Evolutionary conservation across 768 basidiomycete genomes (phyloP).

Genomic region (Gymnopilus dilepis): DNA sequence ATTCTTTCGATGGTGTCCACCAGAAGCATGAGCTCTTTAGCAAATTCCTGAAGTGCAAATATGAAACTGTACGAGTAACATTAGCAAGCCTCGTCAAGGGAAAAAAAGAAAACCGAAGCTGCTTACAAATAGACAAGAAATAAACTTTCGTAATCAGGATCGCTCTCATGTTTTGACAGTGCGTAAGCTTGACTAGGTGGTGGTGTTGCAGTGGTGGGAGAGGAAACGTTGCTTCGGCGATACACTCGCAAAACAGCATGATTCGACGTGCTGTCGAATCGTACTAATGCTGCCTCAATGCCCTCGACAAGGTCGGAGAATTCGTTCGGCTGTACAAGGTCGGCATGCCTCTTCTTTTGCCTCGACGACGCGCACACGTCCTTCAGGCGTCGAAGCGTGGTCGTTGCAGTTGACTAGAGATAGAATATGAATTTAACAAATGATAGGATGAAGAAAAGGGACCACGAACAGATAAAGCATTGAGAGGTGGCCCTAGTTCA

Average conservation of each 20-base stretch:
- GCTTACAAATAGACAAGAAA: constrained; percentile 92
- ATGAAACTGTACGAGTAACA: constrained; percentile 68
- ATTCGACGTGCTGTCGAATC: constrained; percentile 85
- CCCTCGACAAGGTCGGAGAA: constrained; percentile 67
- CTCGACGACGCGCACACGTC: constrained; percentile 64
- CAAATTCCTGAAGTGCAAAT: constrained; percentile 95
- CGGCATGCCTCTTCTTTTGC: constrained; percentile 32
- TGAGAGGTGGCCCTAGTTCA: constrained; percentile 79
- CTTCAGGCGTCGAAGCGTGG: constrained; percentile 65
- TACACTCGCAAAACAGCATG: constrained; percentile 83
- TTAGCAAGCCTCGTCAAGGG: constrained; percentile 8
- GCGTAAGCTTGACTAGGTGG: constrained; percentile 32
- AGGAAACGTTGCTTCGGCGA: constrained; percentile 49
- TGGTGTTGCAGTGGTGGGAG: constrained; percentile 26
- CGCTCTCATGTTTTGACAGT: constrained; percentile 37
- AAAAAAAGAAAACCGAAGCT: not conserved
- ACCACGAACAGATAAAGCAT: constrained; percentile 67
- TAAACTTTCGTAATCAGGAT: constrained; percentile 77
- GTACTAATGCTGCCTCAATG: constrained; percentile 70
- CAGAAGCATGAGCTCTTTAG: constrained; percentile 79
- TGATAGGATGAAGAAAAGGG: not conserved
- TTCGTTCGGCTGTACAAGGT: constrained; percentile 56
- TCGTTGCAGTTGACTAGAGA: constrained; percentile 64
- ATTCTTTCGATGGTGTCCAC: constrained; percentile 86
- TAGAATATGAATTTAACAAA: not conserved